Evolutionary conservation across 306 rosid genomes (phyloP).

Genomic region (Dryas octopetala): DNA sequence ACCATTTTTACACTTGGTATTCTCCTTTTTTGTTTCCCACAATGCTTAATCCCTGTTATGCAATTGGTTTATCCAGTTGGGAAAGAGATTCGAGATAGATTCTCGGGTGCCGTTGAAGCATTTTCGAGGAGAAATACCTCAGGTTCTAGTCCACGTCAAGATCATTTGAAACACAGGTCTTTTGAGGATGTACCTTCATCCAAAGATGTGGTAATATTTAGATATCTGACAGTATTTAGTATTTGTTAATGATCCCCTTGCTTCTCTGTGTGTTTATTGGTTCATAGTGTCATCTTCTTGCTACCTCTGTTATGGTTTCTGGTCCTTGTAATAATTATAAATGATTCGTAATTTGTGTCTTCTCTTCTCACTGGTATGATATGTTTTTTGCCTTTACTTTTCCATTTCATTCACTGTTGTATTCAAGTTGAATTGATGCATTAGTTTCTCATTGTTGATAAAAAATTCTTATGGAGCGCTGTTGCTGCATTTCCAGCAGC

Average conservation of each 20-base stretch:
- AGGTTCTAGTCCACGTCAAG: slow-evolving; percentile 63
- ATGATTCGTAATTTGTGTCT: not conserved
- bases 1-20: not conserved
- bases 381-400: not conserved
- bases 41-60: slow-evolving; percentile 28
- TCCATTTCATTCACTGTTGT: not conserved
- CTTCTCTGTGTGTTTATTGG: not conserved
- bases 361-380: slow-evolving; percentile 1
- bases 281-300: not conserved
- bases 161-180: slow-evolving; percentile 58
- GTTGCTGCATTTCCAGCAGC: slow-evolving; percentile 47
- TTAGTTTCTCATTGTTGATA: not conserved
- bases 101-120: slow-evolving; percentile 85
- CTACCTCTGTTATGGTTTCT: not conserved
- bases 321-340: not conserved
- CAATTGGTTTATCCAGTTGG: slow-evolving; percentile 60
- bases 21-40: not conserved
- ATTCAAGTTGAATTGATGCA: not conserved
- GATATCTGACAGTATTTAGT: slow-evolving; percentile 11
- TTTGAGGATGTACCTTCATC: slow-evolving; percentile 53
- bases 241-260: not conserved
- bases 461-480: slow-evolving; percentile 11
- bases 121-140: slow-evolving; percentile 64
- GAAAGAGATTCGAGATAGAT: slow-evolving; percentile 82
- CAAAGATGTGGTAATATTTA: slow-evolving; percentile 63